Percentiles rank a stretch among this genome's conserved stretches.
Evolutionary conservation across 225 moss, liverwort and hornwort genomes (phyloP).

Genomic region (Asterella californica): DNA sequence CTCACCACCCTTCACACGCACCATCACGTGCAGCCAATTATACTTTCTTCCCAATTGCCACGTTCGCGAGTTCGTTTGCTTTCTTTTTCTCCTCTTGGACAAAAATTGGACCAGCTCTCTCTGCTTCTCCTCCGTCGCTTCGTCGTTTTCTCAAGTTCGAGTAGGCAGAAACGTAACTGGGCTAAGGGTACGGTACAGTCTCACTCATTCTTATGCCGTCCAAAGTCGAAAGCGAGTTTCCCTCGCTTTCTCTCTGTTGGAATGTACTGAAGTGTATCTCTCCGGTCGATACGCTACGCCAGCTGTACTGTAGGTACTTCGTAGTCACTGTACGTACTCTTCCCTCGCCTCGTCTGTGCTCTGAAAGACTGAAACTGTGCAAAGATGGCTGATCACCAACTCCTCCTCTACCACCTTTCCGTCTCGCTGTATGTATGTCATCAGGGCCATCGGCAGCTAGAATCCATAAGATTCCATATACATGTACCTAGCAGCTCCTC

Average conservation of each 20-base stretch:
- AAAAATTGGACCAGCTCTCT: background rate
- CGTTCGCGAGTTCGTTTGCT: slow-evolving; percentile 2
- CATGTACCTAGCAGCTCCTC: background rate
- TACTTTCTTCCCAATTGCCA: slow-evolving; percentile 13
- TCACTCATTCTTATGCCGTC: background rate
- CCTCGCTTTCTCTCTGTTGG: background rate
- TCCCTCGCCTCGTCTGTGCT: background rate
- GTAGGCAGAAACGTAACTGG: background rate
- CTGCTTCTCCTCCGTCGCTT: background rate
- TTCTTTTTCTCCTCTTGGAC: background rate
- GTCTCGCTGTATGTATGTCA: background rate
- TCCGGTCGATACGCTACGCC: background rate
- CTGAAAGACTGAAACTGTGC: no score
- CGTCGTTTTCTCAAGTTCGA: background rate
- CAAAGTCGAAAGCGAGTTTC: background rate
- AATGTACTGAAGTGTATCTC: background rate
- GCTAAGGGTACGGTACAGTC: background rate
- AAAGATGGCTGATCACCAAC: slow-evolving; percentile 2
- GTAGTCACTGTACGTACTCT: background rate
- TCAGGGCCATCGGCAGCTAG: background rate
- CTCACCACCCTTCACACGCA: slow-evolving; percentile 13
- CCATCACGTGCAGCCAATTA: slow-evolving; percentile 14
- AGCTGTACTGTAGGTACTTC: background rate
- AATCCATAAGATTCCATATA: background rate
- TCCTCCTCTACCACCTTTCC: background rate